Conservation (phyloP, 2,329 filamentous ascomycete genomes). For the Curvularia hawaiiensis region DNA sequence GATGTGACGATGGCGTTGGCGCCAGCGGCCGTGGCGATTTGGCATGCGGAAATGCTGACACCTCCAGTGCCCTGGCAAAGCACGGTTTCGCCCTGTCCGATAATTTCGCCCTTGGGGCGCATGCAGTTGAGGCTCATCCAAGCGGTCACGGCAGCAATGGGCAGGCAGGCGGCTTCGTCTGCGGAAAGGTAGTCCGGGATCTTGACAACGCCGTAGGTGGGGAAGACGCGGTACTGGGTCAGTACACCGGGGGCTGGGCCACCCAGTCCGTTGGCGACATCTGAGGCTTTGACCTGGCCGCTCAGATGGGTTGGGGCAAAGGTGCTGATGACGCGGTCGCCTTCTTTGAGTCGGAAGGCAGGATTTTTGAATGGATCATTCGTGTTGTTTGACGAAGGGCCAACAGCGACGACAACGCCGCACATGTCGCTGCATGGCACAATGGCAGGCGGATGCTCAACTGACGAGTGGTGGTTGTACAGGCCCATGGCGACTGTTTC, state of each 20-base stretch:
- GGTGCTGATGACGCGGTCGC: conserved; percentile 70
- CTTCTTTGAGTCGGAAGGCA: conserved; percentile 44
- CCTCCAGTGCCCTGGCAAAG: conserved; percentile 54
- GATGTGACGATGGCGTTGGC: conserved; percentile 63
- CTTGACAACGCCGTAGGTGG: conserved; percentile 60
- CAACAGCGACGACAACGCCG: conserved; percentile 61
- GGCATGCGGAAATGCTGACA: conserved; percentile 48
- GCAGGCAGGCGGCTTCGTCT: conserved; percentile 65
- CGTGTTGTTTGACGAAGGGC: conserved; percentile 46
- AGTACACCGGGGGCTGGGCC: conserved; percentile 64
- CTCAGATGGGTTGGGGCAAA: conserved; percentile 63
- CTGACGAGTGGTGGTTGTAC: conserved; percentile 68
- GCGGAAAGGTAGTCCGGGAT: conserved; percentile 62
- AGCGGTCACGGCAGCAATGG: conserved; percentile 66
- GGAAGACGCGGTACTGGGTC: conserved; percentile 65
- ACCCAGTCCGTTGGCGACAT: conserved; percentile 65
- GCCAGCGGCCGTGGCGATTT: conserved; percentile 51
- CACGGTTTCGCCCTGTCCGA: conserved; percentile 48
- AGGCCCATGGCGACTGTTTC: conserved; percentile 66
- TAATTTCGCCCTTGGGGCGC: conserved; percentile 58
- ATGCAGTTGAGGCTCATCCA: conserved; percentile 70
- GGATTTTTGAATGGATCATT: conserved; percentile 53
- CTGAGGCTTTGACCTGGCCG: conserved; percentile 62
- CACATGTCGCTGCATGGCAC: conserved; percentile 75
- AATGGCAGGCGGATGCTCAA: conserved; percentile 51